Conservation (phyloP, 192 early-diverging fungal species). For the Coemansia sp. region DNA sequence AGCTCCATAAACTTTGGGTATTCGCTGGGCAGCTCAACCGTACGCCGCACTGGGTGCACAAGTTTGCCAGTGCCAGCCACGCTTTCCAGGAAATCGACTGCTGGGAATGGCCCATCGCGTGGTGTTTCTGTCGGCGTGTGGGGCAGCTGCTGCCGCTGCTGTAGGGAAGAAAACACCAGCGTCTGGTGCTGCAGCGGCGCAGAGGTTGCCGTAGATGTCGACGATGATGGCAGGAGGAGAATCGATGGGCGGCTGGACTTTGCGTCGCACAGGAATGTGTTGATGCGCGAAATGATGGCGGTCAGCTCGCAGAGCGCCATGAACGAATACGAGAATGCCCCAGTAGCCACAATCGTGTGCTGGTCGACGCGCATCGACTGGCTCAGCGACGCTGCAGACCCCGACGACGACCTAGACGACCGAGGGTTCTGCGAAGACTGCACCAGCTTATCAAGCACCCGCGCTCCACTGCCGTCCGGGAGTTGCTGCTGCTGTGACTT, state of each 20-base stretch:
- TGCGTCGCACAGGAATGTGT: conserved; percentile 50
- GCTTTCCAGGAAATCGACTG: conserved; percentile 38
- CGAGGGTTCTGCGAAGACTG: conserved; percentile 13
- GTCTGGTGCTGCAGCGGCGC: background rate
- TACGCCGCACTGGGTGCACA: conserved; percentile 38
- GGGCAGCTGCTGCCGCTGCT: background rate
- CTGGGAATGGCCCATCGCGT: conserved; percentile 40
- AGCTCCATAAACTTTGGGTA: conserved; percentile 44
- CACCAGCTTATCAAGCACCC: background rate
- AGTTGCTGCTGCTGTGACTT: background rate
- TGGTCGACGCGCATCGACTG: conserved; percentile 32
- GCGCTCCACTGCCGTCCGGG: background rate
- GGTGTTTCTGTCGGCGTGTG: background rate
- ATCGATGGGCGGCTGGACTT: conserved; percentile 35
- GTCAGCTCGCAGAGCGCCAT: conserved; percentile 57
- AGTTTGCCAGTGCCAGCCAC: conserved; percentile 18
- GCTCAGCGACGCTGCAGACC: conserved; percentile 22
- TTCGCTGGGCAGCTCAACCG: conserved; percentile 38
- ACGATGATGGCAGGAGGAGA: conserved; percentile 1
- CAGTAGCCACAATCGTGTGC: conserved; percentile 48
- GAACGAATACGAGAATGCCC: conserved; percentile 56
- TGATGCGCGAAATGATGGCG: conserved; percentile 42
- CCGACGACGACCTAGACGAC: conserved; percentile 40
- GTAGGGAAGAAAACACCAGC: background rate
- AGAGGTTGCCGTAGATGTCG: background rate